Percentiles rank a stretch among this genome's conserved stretches.
phyloP scores from a whole-genome alignment of 225 moss, liverwort and hornwort genomes.

The Asterella californica region DNA sequence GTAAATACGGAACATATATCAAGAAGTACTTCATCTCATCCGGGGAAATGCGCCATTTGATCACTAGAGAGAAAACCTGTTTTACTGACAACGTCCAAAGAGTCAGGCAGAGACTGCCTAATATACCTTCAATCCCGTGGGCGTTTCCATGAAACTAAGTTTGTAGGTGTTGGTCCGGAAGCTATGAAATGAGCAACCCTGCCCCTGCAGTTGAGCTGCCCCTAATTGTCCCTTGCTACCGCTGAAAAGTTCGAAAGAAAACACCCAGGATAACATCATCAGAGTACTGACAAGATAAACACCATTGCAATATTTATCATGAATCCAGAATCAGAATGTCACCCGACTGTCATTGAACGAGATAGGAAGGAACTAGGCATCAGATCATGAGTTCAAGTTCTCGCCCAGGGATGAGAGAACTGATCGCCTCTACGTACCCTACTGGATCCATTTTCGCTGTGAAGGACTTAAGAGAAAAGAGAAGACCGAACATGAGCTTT shows the following conservation, averaged over 20 bases:
- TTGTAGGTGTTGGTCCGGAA: conserved; percentile 93
- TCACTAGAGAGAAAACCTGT: no score
- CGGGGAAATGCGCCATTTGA: not conserved
- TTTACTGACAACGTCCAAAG: not conserved
- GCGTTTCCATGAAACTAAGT: conserved; percentile 92
- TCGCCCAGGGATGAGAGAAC: not conserved
- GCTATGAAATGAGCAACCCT: conserved; percentile 94
- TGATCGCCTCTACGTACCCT: conserved; percentile 28
- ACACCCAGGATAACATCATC: not conserved
- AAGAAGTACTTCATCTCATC: not conserved
- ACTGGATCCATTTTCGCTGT: conserved; percentile 97
- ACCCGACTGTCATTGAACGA: not conserved
- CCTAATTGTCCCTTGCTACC: conserved; percentile 74
- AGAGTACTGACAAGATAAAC: not conserved
- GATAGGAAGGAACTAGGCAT: not conserved
- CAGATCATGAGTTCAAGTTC: not conserved
- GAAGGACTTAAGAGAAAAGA: conserved; percentile 93
- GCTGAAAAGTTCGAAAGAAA: conserved; percentile 22
- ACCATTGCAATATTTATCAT: not conserved
- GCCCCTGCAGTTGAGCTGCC: conserved; percentile 63
- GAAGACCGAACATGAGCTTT: conserved; percentile 96
- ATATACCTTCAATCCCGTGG: conserved; percentile 80
- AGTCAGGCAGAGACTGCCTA: not conserved
- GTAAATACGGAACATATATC: not conserved
- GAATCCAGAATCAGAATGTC: not conserved